These are phyloP conservation scores for Picochlorum sp. DNA, from an alignment of 139 green algal species.

Conservation along the genomic window DNA sequence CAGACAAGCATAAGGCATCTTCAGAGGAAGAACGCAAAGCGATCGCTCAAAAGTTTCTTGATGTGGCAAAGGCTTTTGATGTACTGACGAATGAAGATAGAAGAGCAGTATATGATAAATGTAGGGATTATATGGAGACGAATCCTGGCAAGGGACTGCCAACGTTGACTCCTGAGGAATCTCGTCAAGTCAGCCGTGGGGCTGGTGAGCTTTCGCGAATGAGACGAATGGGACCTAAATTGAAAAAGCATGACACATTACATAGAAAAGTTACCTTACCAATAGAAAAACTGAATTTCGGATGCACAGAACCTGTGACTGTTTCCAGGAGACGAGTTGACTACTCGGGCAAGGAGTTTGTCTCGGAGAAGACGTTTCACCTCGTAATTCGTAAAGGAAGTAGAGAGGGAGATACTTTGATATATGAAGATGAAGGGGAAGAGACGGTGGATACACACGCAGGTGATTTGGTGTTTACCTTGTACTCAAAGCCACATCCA, in stretches of 20 bases:
- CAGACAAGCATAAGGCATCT: slow-evolving; percentile 41
- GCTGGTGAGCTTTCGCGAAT: slow-evolving; percentile 23
- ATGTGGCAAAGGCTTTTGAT: slow-evolving; percentile 32
- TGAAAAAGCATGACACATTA: slow-evolving; percentile 21
- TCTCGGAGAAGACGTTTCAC: slow-evolving; percentile 16
- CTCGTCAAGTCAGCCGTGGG: slow-evolving; percentile 19
- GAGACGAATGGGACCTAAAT: slow-evolving; percentile 24
- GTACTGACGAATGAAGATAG: slow-evolving; percentile 20
- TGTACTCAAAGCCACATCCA: slow-evolving; percentile 26
- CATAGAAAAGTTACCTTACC: slow-evolving; percentile 20
- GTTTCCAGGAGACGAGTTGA: slow-evolving; percentile 18
- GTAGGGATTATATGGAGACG: slow-evolving; percentile 18
- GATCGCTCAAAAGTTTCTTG: slow-evolving; percentile 33
- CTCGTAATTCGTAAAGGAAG: slow-evolving; percentile 24
- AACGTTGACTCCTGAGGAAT: slow-evolving; percentile 20
- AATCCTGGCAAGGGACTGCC: slow-evolving; percentile 29
- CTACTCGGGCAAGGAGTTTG: slow-evolving; percentile 8
- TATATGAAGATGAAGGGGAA: slow-evolving; percentile 29
- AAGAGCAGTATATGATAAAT: slow-evolving; percentile 35
- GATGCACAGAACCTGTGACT: slow-evolving; percentile 19
- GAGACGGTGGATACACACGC: slow-evolving; percentile 29
- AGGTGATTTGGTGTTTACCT: slow-evolving; percentile 22
- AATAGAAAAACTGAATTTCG: slow-evolving; percentile 23
- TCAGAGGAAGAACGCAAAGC: slow-evolving; percentile 26
- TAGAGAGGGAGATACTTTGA: slow-evolving; percentile 18